These are phyloP conservation scores for Cornus kousa DNA, from an alignment of 148 eudicot genomes.

Conservation along the genomic window DNA sequence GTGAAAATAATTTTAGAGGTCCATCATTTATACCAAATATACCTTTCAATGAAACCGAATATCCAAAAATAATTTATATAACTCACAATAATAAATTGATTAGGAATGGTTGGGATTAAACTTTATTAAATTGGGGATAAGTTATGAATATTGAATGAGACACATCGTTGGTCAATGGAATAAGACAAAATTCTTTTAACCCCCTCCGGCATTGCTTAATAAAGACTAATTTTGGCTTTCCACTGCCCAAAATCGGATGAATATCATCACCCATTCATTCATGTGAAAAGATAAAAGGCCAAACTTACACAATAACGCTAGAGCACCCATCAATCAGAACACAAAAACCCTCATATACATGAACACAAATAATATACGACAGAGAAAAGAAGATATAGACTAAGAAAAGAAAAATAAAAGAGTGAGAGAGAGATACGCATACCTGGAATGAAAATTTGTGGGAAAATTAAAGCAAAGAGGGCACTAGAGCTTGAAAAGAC, in stretches of 20 bases:
- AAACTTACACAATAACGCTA: neutral
- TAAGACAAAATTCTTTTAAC: constrained; percentile 44
- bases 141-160: constrained; percentile 34
- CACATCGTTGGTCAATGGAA: constrained; percentile 27
- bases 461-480: constrained; percentile 16
- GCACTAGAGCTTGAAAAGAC: neutral
- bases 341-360: neutral
- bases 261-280: constrained; percentile 1
- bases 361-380: neutral
- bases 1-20: too few species aligned
- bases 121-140: neutral
- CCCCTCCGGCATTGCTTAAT: constrained; percentile 22
- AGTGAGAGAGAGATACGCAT: neutral
- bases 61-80: neutral
- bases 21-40: too few species aligned
- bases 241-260: neutral
- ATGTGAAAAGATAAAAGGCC: neutral
- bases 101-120: too few species aligned
- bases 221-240: constrained; percentile 23
- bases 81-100: neutral
- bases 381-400: neutral
- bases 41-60: neutral
- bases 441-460: constrained; percentile 13
- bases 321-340: neutral
- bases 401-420: neutral